These are phyloP conservation scores for Ceratobasidium sp. DNA, from an alignment of 1,284 basidiomycete species.

Conservation along the genomic window DNA sequence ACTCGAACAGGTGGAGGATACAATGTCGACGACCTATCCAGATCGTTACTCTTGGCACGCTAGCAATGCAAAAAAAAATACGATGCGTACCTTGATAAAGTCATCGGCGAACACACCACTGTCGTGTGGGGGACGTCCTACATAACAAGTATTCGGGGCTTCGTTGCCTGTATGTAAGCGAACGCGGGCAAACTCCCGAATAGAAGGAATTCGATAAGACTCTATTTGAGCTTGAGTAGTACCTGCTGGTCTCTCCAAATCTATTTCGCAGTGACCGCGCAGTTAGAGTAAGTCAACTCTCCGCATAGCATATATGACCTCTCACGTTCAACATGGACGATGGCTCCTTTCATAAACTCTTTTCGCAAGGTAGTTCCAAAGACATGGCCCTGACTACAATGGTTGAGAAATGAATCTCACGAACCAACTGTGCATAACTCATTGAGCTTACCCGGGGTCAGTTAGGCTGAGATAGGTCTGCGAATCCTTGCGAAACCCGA, in stretches of 20 bases:
- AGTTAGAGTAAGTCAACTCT: not conserved
- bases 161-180: conserved; percentile 1
- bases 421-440: not conserved
- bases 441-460: conserved; percentile 18
- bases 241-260: conserved; percentile 9
- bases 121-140: conserved; percentile 8
- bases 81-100: conserved; percentile 21
- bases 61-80: not conserved
- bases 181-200: conserved; percentile 13
- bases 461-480: conserved; percentile 22
- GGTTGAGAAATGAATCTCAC: not conserved
- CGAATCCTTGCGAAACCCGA: not conserved
- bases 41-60: too few relatives aligned
- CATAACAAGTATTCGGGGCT: conserved; percentile 6
- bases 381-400: conserved; percentile 10
- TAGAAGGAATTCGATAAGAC: conserved; percentile 24
- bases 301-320: not conserved
- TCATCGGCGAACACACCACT: conserved; percentile 5
- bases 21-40: conserved; percentile 12
- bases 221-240: conserved; percentile 1
- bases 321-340: conserved; percentile 22
- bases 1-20: conserved; percentile 12
- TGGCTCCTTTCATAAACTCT: conserved; percentile 5
- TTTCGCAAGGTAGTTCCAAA: conserved; percentile 1
- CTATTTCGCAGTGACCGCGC: not conserved